These are phyloP conservation scores for Cladosporium sp. DNA, from an alignment of 2,329 filamentous ascomycete genomes.

Conservation along the genomic window DNA sequence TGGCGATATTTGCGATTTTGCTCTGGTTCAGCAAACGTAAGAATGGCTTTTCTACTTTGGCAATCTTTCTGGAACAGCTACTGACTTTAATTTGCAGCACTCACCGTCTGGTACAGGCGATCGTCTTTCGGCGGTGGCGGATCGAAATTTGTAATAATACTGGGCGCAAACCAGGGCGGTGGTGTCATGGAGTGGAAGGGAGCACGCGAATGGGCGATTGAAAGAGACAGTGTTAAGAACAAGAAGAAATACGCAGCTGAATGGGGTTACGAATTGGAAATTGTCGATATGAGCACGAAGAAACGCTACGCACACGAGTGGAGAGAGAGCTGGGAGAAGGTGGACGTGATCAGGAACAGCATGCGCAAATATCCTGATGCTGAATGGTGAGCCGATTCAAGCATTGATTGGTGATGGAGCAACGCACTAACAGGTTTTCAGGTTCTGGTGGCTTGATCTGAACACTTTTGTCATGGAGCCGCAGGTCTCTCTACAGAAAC, in stretches of 20 bases:
- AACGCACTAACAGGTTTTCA: slow-evolving; percentile 40
- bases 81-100: slow-evolving; percentile 43
- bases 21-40: slow-evolving; percentile 31
- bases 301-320: slow-evolving; percentile 98
- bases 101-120: slow-evolving; percentile 66
- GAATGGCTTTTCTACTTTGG: slow-evolving; percentile 9
- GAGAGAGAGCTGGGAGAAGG: slow-evolving; percentile 99
- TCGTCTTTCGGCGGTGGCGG: slow-evolving; percentile 75
- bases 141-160: slow-evolving; percentile 87
- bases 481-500: slow-evolving; percentile 80
- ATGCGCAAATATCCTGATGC: slow-evolving; percentile 93
- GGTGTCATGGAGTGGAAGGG: slow-evolving; percentile 99
- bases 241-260: slow-evolving; percentile 82
- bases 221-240: slow-evolving; percentile 92
- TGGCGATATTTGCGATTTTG: slow-evolving; percentile 28
- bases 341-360: slow-evolving; percentile 84
- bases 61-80: not conserved
- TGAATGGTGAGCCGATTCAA: slow-evolving; percentile 72
- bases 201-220: slow-evolving; percentile 94
- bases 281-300: slow-evolving; percentile 98
- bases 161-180: slow-evolving; percentile 90
- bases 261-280: slow-evolving; percentile 95
- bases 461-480: slow-evolving; percentile 99
- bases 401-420: not conserved
- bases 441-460: slow-evolving; percentile 99